Base-by-base conservation (phyloP, 2,329 filamentous ascomycete species). In the Cytospora schulzeri region DNA sequence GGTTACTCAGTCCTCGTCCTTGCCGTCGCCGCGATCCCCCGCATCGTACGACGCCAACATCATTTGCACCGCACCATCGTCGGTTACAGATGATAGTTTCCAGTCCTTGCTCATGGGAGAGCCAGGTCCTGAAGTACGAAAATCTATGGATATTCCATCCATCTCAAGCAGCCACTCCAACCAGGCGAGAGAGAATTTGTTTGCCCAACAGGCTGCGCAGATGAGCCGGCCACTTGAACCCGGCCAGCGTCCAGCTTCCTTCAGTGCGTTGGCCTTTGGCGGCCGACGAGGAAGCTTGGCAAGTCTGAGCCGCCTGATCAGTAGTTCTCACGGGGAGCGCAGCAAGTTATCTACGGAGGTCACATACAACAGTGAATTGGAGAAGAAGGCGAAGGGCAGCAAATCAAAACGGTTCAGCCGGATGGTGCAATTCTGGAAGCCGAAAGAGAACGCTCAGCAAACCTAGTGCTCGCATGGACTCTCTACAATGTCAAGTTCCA, bases 341-440 rank as follows among this genome's bases (percentile, higher is more conserved):
- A 91, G 89, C 80, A 92, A 92, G 73, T 79, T 92, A 26, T 90
- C 88, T 0, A 87, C 89, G 71, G 89, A 91, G 72, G 85, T 89
- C 54, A 80, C 82, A 7, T 71, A 80, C 67, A 85, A 87, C 53
- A 80, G 77, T 50, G 83, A 88, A n/a, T 72, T 78, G 0, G 85
- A 86, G 35, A 85, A 83, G 71, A 81, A 80, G 79, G 70, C 74
- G 9, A 87, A 86, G 73, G 72, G 70, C 28, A 91, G 88, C 80
- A 90, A 88, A 74, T 80, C 86, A 45, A 91, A 88, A 73, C 84
- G 90, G 33, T 77, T 93, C 45, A 90, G 91, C 73, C 88, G 89
- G 59, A 82, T 93, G 79, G 87, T 92, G 82, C 87, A 89, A 70
- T 93, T 93, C 75, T 93, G 90, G 90, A 91, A 90, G 76, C 80